Evolutionary conservation across 2,329 filamentous ascomycete species (phyloP), one percentile per base, ranked within the genome.

Genomic region (Clarireedia hainanense): DNA sequence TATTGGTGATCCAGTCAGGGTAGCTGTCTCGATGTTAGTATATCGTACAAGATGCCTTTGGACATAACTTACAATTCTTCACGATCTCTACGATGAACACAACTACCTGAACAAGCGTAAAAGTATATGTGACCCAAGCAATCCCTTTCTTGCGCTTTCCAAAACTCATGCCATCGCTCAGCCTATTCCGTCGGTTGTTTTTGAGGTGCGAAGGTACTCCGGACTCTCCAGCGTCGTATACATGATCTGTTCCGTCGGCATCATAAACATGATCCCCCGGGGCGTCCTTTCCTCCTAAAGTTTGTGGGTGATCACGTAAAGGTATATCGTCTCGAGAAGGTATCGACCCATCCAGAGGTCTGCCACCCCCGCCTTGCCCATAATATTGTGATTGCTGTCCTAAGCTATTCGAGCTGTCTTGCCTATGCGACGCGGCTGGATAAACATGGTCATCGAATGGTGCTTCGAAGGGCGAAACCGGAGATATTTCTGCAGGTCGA

Each of bases 71-170:
- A 90, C 89, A 86, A 71, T 91, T 95, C 68, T 86, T 89, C 48
- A 88, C 85, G 59, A 99, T 75, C 73, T 97, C 90, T 52, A 79
- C 90, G 61, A 97, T 88, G 68, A 99, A 99, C 27, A 97, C 90
- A 15, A 77, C 82, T 20, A 94, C 73, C 70, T 97, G 91, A 12
- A 87, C 79, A 30, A 84, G 54, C 2, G 90, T 89, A 60, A 97
- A 80, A 45, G 85, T 72, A 70, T 92, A 97, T 36, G 91, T 88
- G 6, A 96, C 83, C 79, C 88, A 94, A 0, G 94, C 87, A 52
- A 85, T 81, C 39, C 61, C 62, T 45, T 52, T 60, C 47, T 58
- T 60, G 15, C 53, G 52, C 7, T 61, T 61, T 40, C 56, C 62
- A 15, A 84, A 42, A 7, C 56, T 79, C 53, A 80, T 80, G 46